Conservation (phyloP, 73 alveolate genomes). For the Vitrella brassicaformis region DNA sequence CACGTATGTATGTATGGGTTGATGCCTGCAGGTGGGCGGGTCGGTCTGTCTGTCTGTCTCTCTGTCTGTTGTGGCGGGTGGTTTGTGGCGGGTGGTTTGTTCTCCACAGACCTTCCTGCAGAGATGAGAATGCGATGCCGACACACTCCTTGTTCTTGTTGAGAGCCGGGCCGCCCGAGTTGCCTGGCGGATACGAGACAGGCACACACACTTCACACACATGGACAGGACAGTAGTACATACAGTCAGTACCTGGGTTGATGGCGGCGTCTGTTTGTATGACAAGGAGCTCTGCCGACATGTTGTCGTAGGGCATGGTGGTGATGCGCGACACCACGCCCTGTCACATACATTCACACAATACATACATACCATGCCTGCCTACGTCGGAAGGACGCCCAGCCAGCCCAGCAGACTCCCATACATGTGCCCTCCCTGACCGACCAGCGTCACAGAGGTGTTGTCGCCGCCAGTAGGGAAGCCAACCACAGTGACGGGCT, state of each 20-base stretch:
- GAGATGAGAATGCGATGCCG: background rate
- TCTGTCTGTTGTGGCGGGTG: background rate
- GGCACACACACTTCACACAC: too few relatives aligned
- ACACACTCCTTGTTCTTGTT: background rate
- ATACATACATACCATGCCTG: background rate
- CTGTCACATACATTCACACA: background rate
- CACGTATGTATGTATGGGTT: conserved; percentile 14
- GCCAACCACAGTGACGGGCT: too few relatives aligned
- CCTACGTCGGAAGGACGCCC: background rate
- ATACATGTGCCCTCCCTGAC: background rate
- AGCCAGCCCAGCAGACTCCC: background rate
- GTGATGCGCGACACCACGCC: conserved; percentile 23
- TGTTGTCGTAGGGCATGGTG: conserved; percentile 13
- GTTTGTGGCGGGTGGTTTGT: background rate
- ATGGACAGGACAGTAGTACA: too few relatives aligned
- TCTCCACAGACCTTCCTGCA: background rate
- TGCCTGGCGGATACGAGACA: too few relatives aligned
- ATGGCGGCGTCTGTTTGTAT: conserved; percentile 27
- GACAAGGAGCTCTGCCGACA: conserved; percentile 16
- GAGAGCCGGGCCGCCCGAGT: conserved; percentile 29
- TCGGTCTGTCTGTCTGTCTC: background rate
- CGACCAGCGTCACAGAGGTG: conserved; percentile 6
- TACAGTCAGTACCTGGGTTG: too few relatives aligned
- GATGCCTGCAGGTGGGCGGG: background rate
- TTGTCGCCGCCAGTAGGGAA: conserved; percentile 32